Conservation (phyloP, 768 basidiomycete genomes). For the Russula sp. region DNA sequence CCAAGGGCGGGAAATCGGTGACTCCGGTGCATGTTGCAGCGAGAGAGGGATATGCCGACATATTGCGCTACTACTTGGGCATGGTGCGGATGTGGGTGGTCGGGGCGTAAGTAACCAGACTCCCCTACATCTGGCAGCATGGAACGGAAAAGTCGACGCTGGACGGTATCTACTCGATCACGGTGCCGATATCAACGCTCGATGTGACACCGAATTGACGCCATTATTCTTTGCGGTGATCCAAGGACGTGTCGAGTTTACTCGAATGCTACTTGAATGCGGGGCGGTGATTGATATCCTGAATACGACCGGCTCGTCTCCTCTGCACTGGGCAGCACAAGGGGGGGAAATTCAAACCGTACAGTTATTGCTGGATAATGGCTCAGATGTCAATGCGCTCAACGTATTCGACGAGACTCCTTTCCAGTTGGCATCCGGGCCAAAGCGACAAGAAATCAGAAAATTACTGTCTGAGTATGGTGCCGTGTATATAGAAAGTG, state of each 20-base stretch:
- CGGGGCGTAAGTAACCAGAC: background rate
- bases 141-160: background rate
- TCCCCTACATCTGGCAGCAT: background rate
- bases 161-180: background rate
- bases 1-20: background rate
- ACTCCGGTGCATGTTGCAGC: background rate
- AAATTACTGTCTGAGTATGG: too few relatives aligned
- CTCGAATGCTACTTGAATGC: background rate
- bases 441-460: too few relatives aligned
- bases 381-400: background rate
- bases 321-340: background rate
- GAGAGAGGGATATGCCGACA: background rate
- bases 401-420: too few relatives aligned
- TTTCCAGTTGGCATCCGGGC: too few relatives aligned
- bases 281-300: background rate
- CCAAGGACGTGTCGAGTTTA: background rate
- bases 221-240: background rate
- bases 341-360: background rate
- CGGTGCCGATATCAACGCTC: background rate
- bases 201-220: background rate
- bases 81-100: background rate
- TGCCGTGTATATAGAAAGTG: too few relatives aligned
- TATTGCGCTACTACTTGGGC: background rate
- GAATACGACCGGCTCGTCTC: background rate
- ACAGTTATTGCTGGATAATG: background rate